These are phyloP conservation scores for Hypocreales sp. DNA, from an alignment of 2,329 filamentous ascomycete genomes.

Conservation along the genomic window DNA sequence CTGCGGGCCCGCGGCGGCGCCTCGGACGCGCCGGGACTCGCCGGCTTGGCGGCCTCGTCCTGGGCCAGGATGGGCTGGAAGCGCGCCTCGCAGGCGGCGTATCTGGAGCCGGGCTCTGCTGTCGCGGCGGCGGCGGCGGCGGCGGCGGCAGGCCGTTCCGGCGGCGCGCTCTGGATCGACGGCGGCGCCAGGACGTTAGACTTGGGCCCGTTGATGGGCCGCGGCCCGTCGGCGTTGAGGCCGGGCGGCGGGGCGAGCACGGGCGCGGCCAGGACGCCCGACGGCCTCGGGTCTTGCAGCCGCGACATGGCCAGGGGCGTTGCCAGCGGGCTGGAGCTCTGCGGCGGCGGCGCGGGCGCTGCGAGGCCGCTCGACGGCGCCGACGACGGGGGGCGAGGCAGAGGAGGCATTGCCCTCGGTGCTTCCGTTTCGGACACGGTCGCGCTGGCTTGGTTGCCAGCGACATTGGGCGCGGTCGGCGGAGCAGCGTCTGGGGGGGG, in stretches of 20 bases:
- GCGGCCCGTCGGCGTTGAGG: constrained; percentile 10
- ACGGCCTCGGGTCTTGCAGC: constrained; percentile 11
- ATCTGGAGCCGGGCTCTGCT: background rate
- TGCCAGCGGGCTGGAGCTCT: constrained; percentile 4
- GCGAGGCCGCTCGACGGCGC: constrained; percentile 6
- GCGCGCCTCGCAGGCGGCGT: constrained; percentile 1
- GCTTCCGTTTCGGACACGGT: too few species aligned
- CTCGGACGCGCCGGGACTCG: constrained; percentile 5
- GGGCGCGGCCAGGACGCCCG: constrained; percentile 20
- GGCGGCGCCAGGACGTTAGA: constrained; percentile 29
- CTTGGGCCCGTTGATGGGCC: constrained; percentile 18
- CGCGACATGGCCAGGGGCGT: constrained; percentile 9
- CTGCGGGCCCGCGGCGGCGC: constrained; percentile 6
- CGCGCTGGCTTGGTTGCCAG: too few species aligned
- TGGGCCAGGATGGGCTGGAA: constrained; percentile 3
- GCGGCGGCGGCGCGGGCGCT: constrained; percentile 5
- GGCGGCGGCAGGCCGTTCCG: background rate
- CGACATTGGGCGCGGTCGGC: too few species aligned
- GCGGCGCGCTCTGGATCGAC: constrained; percentile 10
- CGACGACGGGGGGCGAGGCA: constrained; percentile 6
- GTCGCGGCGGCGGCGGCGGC: background rate
- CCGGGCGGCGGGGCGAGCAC: constrained; percentile 19
- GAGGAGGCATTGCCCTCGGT: constrained; percentile 8
- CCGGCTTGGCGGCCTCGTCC: constrained; percentile 2
- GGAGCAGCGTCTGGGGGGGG: too few species aligned